Evolutionary conservation across 1,284 basidiomycete species (phyloP), one percentile per base, ranked within the genome.

Genomic region (Ustanciosporium gigantosporum): DNA sequence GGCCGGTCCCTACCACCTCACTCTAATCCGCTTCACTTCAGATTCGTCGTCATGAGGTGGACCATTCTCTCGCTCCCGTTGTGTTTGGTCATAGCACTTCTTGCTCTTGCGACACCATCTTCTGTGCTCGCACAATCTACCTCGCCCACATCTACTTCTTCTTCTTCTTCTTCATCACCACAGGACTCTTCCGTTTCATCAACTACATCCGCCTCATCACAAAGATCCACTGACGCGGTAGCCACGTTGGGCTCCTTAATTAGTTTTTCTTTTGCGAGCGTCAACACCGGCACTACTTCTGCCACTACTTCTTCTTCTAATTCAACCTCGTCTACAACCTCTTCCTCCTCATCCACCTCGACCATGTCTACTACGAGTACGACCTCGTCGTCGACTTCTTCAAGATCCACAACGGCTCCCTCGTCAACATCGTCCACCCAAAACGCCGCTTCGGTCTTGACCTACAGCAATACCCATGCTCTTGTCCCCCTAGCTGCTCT

Each of bases 181-280:
- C n/a, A n/a, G n/a, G n/a, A n/a, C n/a, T n/a, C n/a, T n/a, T n/a
- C n/a, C n/a, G n/a, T n/a, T n/a, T n/a, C n/a, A n/a, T n/a, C n/a
- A n/a, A n/a, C n/a, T n/a, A n/a, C n/a, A n/a, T n/a, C n/a, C n/a
- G n/a, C n/a, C n/a, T n/a, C n/a, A n/a, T n/a, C n/a, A n/a, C n/a
- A 17, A 9, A 23, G n/a, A 15, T 37, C 41, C 37, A 52, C 59
- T n/a, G 46, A 62, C 20, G 59, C 59, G 31, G 49, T 46, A 3
- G 60, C 40, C 4, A 64, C 60, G 8, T 43, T 64, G 5, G 55
- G 53, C 20, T 35, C 39, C 3, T 36, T 50, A 16, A 41, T 64
- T 43, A 44, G 53, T 7, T 64, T 64, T 17, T 43, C 49, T 9
- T 27, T 64, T 2, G 34, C 24, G 31, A 49, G 49, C 20, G 24